Evolutionary conservation across 1,139 yeast species (phyloP), one percentile per base, ranked within the genome.

Genomic region (Candida albicans): DNA sequence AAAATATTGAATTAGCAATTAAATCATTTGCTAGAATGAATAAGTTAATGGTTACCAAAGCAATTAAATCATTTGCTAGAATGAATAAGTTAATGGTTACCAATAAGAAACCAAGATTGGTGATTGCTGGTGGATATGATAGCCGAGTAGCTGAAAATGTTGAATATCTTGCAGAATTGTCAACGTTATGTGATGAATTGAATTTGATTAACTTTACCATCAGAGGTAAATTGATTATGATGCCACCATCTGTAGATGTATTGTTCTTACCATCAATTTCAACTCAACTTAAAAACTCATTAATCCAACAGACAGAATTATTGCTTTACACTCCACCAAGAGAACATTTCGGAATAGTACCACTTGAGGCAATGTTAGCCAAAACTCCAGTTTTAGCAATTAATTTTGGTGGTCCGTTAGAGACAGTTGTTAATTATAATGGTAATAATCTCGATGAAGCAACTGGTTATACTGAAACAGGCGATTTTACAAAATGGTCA

Each of bases 301-400:
- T 93, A 34, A 68, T 93, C 37, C 63, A 74, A 36, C 63, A 70
- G 9, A 75, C 93, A 2, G 75, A 78, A 43, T 54, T 87, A 44
- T 70, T 95, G 32, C 67, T 90, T 37, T 93, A 93, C 60, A 95
- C 99, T 0, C 99, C 99, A 2, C 76, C 86, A 1, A 79, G 79
- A 56, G 99, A 95, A 62, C 99, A 93, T 65, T 93, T 93, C 61
- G 99, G 99, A 11, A 95, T 93, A 50, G 99, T 95, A 3, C 99
- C 99, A 1, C 75, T 93, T 11, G 99, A 93, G 59, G 90, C 96
- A 14, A 91, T 93, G 97, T 74, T 85, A 38, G 74, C 79, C 49
- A 83, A 86, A 26, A 84, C 87, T 0, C 91, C 96, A 0, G 96
- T 90, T 0, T 67, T 95, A 44, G 97, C 96, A 0, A 83, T 86